A percentile compares a stretch with the other conserved stretches of the same genome.
phyloP scores from a whole-genome alignment of 116 monocot species.

The Dioscorea cayenensis region DNA sequence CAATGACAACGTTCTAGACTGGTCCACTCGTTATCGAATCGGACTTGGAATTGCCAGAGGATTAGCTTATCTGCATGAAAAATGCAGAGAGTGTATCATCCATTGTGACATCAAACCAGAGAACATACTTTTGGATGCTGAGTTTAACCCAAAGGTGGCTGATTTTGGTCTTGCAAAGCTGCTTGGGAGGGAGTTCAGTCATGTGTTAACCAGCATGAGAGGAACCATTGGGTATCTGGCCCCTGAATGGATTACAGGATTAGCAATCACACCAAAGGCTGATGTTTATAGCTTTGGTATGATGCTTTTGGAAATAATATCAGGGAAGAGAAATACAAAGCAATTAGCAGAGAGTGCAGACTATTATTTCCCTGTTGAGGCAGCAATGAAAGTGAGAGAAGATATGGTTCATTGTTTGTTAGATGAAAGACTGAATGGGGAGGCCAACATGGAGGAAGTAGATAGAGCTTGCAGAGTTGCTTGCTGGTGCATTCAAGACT shows the following conservation, averaged over 20 bases:
- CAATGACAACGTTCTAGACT: too few relatives aligned
- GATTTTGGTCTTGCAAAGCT: slow-evolving; percentile 9
- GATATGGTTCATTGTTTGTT: slow-evolving; percentile 3
- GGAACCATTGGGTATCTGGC: not conserved
- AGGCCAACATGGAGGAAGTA: slow-evolving; percentile 11
- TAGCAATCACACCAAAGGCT: not conserved
- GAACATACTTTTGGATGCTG: too few relatives aligned
- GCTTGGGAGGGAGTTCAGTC: slow-evolving; percentile 4
- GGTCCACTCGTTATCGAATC: too few relatives aligned
- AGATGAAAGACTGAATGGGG: slow-evolving; percentile 7
- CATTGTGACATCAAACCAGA: too few relatives aligned
- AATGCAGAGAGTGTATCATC: too few relatives aligned
- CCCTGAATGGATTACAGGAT: too few relatives aligned
- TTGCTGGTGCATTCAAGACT: slow-evolving; percentile 28
- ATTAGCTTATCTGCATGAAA: too few relatives aligned
- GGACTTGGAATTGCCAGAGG: too few relatives aligned
- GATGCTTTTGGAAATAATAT: too few relatives aligned
- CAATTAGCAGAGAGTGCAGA: not conserved
- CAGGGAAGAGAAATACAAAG: slow-evolving; percentile 1
- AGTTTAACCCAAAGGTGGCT: slow-evolving; percentile 3
- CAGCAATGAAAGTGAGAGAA: not conserved
- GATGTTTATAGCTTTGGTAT: slow-evolving; percentile 1
- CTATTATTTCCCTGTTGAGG: not conserved
- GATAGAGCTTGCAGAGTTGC: slow-evolving; percentile 16
- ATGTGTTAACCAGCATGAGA: not conserved